Evolutionary conservation across 345 rosid genomes (phyloP).

Genomic region (Lumnitzera littorea): DNA sequence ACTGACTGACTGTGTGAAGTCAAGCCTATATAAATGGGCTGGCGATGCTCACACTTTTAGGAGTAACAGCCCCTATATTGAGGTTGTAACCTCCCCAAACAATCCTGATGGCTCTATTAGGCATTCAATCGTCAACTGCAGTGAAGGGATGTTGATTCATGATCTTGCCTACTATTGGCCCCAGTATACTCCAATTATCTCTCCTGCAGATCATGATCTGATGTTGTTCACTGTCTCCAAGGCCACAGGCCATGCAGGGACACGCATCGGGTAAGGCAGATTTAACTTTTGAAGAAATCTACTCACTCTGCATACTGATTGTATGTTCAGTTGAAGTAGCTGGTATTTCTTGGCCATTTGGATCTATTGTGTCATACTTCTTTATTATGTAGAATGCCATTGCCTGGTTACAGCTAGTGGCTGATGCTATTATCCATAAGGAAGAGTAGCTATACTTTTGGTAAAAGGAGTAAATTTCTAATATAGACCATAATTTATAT

Average conservation of each 20-base stretch:
- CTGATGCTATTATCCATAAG: too few relatives aligned
- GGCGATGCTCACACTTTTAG: slow-evolving; percentile 68
- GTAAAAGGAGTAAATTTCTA: too few relatives aligned
- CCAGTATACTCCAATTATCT: slow-evolving; percentile 72
- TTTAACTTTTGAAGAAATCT: background rate
- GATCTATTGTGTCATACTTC: too few relatives aligned
- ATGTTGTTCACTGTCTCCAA: slow-evolving; percentile 86
- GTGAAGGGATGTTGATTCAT: slow-evolving; percentile 63
- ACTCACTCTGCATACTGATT: background rate
- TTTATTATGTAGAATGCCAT: too few relatives aligned
- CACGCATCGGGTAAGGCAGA: slow-evolving; percentile 71
- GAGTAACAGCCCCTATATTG: slow-evolving; percentile 66
- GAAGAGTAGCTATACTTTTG: too few relatives aligned
- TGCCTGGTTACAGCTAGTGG: too few relatives aligned
- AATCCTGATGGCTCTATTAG: slow-evolving; percentile 83
- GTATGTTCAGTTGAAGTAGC: background rate
- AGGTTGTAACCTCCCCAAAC: slow-evolving; percentile 87
- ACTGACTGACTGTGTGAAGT: slow-evolving; percentile 72
- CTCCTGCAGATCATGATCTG: slow-evolving; percentile 63
- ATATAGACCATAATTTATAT: too few relatives aligned
- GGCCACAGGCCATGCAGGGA: slow-evolving; percentile 88
- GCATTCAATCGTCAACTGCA: slow-evolving; percentile 57
- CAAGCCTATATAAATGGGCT: slow-evolving; percentile 70
- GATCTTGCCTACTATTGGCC: slow-evolving; percentile 98
- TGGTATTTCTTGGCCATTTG: background rate